Conservation (phyloP, 768 basidiomycete genomes). For the Collybia sp. region DNA sequence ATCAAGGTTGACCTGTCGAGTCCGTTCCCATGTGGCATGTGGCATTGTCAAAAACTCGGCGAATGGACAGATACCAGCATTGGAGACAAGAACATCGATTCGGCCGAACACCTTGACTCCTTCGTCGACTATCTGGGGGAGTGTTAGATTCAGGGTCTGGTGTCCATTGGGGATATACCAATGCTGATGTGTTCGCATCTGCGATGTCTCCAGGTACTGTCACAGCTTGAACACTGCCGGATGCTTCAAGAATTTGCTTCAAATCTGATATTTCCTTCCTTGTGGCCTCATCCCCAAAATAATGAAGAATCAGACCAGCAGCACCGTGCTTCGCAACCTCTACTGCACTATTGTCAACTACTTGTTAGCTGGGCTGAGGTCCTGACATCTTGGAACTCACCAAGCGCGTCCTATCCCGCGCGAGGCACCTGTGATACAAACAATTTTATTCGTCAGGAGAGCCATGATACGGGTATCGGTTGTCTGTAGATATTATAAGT, state of each 20-base stretch:
- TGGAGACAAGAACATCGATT: constrained; percentile 49
- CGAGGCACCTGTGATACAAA: constrained; percentile 71
- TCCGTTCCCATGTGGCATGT: constrained; percentile 54
- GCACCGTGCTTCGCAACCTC: constrained; percentile 66
- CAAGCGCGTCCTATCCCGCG: constrained; percentile 72
- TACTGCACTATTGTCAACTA: constrained; percentile 34
- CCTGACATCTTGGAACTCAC: constrained; percentile 14
- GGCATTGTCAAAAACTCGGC: constrained; percentile 72
- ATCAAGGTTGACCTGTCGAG: constrained; percentile 69
- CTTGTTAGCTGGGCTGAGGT: neutral
- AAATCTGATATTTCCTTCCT: constrained; percentile 43
- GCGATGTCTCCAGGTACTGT: constrained; percentile 65
- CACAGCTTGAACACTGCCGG: constrained; percentile 32
- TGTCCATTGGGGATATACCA: constrained; percentile 28
- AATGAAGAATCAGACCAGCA: constrained; percentile 59
- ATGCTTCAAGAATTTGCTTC: constrained; percentile 36
- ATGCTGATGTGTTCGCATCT: constrained; percentile 45
- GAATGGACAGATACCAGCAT: constrained; percentile 71
- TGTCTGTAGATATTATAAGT: neutral
- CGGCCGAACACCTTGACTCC: constrained; percentile 58
- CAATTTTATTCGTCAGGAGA: constrained; percentile 50
- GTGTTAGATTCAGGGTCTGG: no score
- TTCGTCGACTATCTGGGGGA: constrained; percentile 52
- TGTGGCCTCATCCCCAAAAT: constrained; percentile 55
- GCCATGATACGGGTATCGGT: constrained; percentile 20